A percentile compares a stretch with the other conserved stretches of the same genome.
Conservation (phyloP, 441 rosid genomes). For the Euphorbia celastroides region DNA sequence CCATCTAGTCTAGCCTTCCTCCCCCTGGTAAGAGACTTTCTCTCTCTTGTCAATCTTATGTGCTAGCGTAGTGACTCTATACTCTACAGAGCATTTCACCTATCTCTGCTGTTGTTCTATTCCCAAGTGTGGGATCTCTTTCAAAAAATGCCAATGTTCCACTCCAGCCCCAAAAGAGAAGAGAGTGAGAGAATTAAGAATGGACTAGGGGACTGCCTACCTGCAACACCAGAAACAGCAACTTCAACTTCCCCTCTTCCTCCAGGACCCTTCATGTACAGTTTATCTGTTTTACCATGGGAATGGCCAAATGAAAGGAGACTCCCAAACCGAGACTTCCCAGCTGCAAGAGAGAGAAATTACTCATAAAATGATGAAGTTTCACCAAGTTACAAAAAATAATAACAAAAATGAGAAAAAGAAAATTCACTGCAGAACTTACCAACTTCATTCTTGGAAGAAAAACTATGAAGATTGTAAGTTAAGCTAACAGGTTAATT, state of each 20-base stretch:
- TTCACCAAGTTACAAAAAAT: conserved; percentile 1
- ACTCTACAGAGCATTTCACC: too few species aligned
- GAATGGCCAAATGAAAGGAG: conserved; percentile 69
- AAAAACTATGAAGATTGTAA: neutral
- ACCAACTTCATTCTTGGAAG: conserved; percentile 6
- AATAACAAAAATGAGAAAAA: conserved; percentile 2
- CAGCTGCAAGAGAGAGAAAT: conserved; percentile 40
- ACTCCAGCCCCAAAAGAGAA: neutral
- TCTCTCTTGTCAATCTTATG: too few species aligned
- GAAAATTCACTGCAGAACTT: conserved; percentile 2
- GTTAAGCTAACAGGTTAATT: neutral
- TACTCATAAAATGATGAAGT: conserved; percentile 5
- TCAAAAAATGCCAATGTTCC: neutral
- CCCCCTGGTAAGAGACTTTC: too few species aligned
- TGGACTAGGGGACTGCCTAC: conserved; percentile 29
- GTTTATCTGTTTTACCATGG: conserved; percentile 74
- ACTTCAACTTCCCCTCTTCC: conserved; percentile 99
- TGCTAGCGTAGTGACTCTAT: too few species aligned
- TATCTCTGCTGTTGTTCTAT: too few species aligned
- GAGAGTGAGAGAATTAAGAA: neutral
- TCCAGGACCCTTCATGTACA: conserved; percentile 95
- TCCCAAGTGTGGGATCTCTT: too few species aligned
- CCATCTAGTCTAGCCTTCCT: too few species aligned
- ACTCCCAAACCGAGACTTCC: conserved; percentile 77
- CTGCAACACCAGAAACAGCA: conserved; percentile 91